Base-by-base conservation (phyloP, 208 protist genomes). In the Novymonas esmeraldas region DNA sequence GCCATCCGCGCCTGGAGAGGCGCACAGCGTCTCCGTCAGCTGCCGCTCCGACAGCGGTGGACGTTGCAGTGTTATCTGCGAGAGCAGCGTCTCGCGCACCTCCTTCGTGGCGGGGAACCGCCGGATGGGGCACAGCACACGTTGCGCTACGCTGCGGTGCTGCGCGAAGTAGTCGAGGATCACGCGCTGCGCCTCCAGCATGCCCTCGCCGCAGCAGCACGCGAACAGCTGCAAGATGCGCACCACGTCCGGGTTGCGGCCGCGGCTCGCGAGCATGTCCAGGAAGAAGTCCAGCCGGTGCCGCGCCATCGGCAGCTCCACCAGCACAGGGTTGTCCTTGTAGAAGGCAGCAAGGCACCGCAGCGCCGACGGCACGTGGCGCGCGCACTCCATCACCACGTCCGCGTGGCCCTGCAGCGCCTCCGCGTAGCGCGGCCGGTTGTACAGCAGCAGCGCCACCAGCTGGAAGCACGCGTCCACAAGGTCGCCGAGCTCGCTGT, bases 371-470 rank as follows among this genome's bases (percentile, higher is more conserved):
- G 81, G 76, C 18, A 76, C 64, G 48, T 68, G 36, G 10, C 38
- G 39, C 55, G 68, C 68, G 73, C 76, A 82, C 51, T 76, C 38
- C 65, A 86, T 72, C 18, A 86, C 59, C 11, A 86, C 82, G 42
- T 86, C 76, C 2, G 61, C 49, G 54, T 86, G 66, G n/a, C 38
- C 41, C 52, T 70, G 61, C 57, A 82, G 63, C 36, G 57, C 45
- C 55, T 58, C 61, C 6, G 74, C 81, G 57, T 76, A 81, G 6
- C 44, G 52, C 0, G 76, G 73, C 1, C 73, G 63, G 20, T 70
- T 71, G 39, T 67, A 66, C 26, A 86, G 61, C 26, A 86, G 55
- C 18, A 77, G 31, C 9, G 29, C 31, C 36, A 80, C 41, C 7
- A 86, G 69, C 22, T 64, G 44, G 22, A 86, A 82, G 73, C 73